Base-by-base conservation (phyloP, 345 rosid species). In the Ceriops decandra region DNA sequence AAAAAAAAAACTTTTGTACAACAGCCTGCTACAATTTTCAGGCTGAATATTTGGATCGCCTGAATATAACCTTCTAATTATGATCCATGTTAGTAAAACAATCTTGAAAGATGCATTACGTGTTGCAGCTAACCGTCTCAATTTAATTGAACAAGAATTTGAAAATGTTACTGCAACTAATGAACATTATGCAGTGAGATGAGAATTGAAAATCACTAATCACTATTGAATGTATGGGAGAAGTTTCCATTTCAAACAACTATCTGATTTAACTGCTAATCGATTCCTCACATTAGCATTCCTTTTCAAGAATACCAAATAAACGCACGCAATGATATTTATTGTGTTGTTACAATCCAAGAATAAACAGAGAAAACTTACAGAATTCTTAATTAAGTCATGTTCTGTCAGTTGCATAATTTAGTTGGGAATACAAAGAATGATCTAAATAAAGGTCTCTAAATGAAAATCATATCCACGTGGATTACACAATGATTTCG, bases 141-240 rank as follows among this genome's bases (percentile, higher is more conserved):
- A 90, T 62, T 67, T 87, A 83, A 84, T 82, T 57, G 96, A 90
- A 71, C 85, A 84, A 28, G 79, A 76, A 51, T 84, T 87, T 71
- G 81, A 86, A 77, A 90, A 78, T 78, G 89, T 87, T 26, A 74
- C 77, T 47, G 62, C 69, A 71, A 63, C 81, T 36, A 67, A 83
- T 70, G 91, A 85, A 80, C 77, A 80, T 3, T 78, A 87, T 64
- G 63, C 86, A 73, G 76, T 86, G 13, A 82, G 85, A 90, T 86
- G 81, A 19, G 28, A 31, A 8, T 31, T n/a, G 26, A 30, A 52
- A 47, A 53, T n/a, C 38, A 16, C 20, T 47, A 22, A 22, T 28
- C 54, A 33, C 15, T 9, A 2, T 8, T 58, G 2, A 22, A 47
- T 30, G 4, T 33, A 24, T 49, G 38, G 24, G 24, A 22, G 27